phyloP scores from a whole-genome alignment of 768 basidiomycete genomes.

The Galerina sulciceps region DNA sequence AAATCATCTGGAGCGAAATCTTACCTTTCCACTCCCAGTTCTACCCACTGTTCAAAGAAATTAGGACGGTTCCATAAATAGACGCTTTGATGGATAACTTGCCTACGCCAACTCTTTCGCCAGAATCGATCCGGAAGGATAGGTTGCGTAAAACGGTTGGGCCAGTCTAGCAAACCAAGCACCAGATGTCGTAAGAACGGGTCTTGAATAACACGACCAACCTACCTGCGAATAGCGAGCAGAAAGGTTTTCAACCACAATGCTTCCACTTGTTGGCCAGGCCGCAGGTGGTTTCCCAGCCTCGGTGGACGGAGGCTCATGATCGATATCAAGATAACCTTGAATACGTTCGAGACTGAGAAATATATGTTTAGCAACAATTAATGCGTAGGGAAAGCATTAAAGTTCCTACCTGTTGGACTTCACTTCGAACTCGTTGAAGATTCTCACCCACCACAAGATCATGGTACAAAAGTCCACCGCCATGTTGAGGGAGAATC shows the following conservation, averaged over 20 bases:
- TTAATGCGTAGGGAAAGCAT: background rate
- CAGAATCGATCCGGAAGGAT: slow-evolving; percentile 54
- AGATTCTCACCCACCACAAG: slow-evolving; percentile 47
- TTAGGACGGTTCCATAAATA: background rate
- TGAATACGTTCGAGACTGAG: slow-evolving; percentile 70
- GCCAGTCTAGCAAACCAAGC: slow-evolving; percentile 29
- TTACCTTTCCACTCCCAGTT: background rate
- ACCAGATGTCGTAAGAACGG: background rate
- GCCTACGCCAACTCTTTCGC: slow-evolving; percentile 56
- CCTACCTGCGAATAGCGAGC: slow-evolving; percentile 52
- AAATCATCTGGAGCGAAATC: too few relatives aligned
- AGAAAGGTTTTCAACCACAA: slow-evolving; percentile 58
- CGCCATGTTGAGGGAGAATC: slow-evolving; percentile 62
- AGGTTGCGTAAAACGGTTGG: slow-evolving; percentile 51
- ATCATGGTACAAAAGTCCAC: slow-evolving; percentile 60
- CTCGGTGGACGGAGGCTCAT: slow-evolving; percentile 47
- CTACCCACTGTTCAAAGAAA: background rate
- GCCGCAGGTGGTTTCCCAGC: slow-evolving; percentile 60
- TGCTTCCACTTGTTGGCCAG: slow-evolving; percentile 65
- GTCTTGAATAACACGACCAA: background rate
- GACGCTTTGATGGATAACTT: background rate
- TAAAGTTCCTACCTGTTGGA: slow-evolving; percentile 27
- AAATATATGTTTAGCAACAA: background rate
- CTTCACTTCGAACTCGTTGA: slow-evolving; percentile 49
- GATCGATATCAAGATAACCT: slow-evolving; percentile 62